Base-by-base conservation (phyloP, 805 yeast species). In the Zygotorulaspora chibaensis region DNA sequence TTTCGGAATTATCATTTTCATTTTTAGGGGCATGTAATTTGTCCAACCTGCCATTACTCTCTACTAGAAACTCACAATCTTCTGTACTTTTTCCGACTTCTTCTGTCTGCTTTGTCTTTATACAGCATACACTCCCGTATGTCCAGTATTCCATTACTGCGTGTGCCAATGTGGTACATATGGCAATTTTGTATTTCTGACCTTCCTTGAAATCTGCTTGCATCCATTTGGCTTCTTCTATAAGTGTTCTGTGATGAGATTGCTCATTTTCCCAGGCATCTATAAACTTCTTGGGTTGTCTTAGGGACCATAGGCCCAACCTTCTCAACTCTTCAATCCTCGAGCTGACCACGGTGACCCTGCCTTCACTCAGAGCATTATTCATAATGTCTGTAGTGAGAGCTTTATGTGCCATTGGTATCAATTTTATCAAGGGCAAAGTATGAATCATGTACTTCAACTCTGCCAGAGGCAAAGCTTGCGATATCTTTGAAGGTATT, bases 291-390 rank as follows among this genome's bases (percentile, higher is more conserved):
- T 76, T 71, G 0, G 95, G 96, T 62, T 93, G 99, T 43, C 95
- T 74, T 43, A 93, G 70, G 17, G 96, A 83, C 98, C 99, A 93
- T 56, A 86, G 81, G 2, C 87, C 85, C 47, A 84, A 83, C 38
- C 95, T 73, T 62, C 88, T 87, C 51, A 93, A 72, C 62, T 91
- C 98, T 59, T 91, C 98, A 38, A 93, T 90, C 50, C 98, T 74
- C 1, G 95, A 84, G 56, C 88, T 85, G 15, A 88, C 80, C 9
- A 89, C 96, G 0, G 95, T 87, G 2, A 91, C 81, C 61, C 90
- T 85, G 3, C 96, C 96, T 61, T 93, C 99, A 11, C 87, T 77
- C 28, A 90, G 69, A 0, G 96, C 87, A 56, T 84, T 78, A 59
- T 88, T 95, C 66, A 80, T 93, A 46, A 86, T 80, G 42, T 87